Evolutionary conservation across 2,329 filamentous ascomycete species (phyloP), one percentile per base, ranked within the genome.

Genomic region (Apiospora sp.): DNA sequence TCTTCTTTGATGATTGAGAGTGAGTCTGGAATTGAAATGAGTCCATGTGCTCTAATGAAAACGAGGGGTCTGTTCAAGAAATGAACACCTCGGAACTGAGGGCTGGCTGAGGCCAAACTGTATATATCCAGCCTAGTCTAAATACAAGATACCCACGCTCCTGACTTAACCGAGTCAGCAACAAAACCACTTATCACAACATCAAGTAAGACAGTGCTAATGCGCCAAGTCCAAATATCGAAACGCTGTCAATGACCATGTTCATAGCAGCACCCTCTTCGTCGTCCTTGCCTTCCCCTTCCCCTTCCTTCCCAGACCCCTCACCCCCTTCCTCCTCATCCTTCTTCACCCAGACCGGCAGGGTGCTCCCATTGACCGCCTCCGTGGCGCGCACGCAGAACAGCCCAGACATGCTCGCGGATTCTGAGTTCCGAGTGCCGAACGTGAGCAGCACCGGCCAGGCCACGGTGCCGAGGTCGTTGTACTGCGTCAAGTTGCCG

Each of bases 381-480:
- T 46, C 16, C 1, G 14, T 68, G n/a, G 67, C 24, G 1, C 67
- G 43, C n/a, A 68, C 14, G 12, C 67, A 68, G 22, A 68, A 68
- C 67, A 68, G 41, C 3, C n/a, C n/a, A n/a, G n/a, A n/a, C n/a
- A n/a, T n/a, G n/a, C n/a, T n/a, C n/a, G n/a, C n/a, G n/a, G n/a
- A n/a, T n/a, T n/a, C n/a, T n/a, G n/a, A n/a, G n/a, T n/a, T n/a
- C n/a, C n/a, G n/a, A n/a, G n/a, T n/a, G n/a, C n/a, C n/a, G n/a
- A n/a, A n/a, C n/a, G 67, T 46, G 43, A 68, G 41, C 2, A 68
- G 67, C 24, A 7, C 19, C 27, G 67, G 67, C 67, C 67, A 68
- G 43, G 67, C 67, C 4, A 68, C 41, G 13, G 67, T 68, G n/a
- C 67, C 67, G 8, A 68, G 19, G 22, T 68, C 44, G 24, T 68